phyloP scores from a whole-genome alignment of 306 rosid species.

The Alnus rubra region DNA sequence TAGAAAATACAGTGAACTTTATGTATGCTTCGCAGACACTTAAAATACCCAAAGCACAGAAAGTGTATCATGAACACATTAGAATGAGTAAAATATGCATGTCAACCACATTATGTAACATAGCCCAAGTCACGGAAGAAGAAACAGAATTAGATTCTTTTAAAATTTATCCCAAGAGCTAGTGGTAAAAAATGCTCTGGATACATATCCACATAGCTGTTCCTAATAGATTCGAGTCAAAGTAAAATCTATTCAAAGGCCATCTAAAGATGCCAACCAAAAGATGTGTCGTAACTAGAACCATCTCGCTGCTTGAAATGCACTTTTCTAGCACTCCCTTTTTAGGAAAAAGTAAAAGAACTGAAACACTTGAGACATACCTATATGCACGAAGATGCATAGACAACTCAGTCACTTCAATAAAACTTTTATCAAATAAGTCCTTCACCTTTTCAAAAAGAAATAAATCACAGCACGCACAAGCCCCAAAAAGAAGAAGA shows the following conservation, averaged over 20 bases:
- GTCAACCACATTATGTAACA: not conserved
- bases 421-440: not conserved
- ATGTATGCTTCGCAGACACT: too few species aligned
- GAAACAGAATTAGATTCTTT: not conserved
- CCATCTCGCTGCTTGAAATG: not conserved
- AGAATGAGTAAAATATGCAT: not conserved
- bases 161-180: too few species aligned
- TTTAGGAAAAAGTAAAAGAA: not conserved
- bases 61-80: not conserved
- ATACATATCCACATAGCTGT: not conserved
- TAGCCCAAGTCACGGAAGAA: slow-evolving; percentile 4
- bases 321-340: not conserved
- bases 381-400: not conserved
- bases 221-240: not conserved
- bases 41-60: too few species aligned
- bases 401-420: not conserved
- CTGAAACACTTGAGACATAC: not conserved
- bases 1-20: too few species aligned
- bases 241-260: not conserved
- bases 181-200: not conserved
- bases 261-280: not conserved
- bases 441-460: not conserved
- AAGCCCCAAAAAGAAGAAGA: not conserved
- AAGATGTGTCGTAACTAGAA: not conserved
- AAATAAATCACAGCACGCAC: not conserved